These are phyloP conservation scores for Geoglossum cookeanum DNA, from an alignment of 2,329 filamentous ascomycete genomes.

Conservation along the genomic window DNA sequence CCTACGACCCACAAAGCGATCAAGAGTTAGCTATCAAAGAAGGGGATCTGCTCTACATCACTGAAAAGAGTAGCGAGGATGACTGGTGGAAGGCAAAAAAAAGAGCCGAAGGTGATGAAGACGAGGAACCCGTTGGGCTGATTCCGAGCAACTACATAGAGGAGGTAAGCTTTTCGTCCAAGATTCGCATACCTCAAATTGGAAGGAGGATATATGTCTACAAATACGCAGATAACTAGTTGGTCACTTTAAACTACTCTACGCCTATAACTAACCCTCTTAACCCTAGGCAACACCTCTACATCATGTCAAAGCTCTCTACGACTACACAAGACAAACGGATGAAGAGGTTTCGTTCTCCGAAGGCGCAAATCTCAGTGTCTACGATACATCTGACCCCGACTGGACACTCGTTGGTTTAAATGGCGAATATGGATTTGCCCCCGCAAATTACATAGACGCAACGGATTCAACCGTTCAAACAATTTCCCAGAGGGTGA, in stretches of 20 bases:
- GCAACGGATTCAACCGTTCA: conserved; percentile 31
- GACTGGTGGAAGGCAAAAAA: conserved; percentile 97
- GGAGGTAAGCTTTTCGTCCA: conserved; percentile 41
- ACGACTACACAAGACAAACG: conserved; percentile 91
- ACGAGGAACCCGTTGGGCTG: conserved; percentile 77
- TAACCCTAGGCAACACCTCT: conserved; percentile 39
- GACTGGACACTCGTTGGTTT: conserved; percentile 91
- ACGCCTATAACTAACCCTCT: not conserved
- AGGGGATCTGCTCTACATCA: conserved; percentile 72
- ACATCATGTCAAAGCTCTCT: conserved; percentile 72
- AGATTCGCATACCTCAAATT: not conserved
- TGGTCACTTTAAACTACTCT: no score
- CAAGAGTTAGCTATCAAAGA: conserved; percentile 72
- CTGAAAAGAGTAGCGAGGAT: conserved; percentile 62
- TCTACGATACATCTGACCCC: conserved; percentile 80
- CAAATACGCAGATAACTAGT: not conserved
- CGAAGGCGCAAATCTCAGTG: conserved; percentile 64
- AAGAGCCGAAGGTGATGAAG: conserved; percentile 62
- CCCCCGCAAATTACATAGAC: conserved; percentile 90
- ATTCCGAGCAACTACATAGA: conserved; percentile 92
- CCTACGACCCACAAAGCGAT: conserved; percentile 73
- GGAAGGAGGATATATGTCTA: not conserved
- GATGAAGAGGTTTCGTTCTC: conserved; percentile 94
- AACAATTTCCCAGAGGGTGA: conserved; percentile 23
- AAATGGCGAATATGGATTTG: conserved; percentile 79